Evolutionary conservation across 495 filamentous ascomycete genomes (phyloP).

Genomic region (Pyronema omphalodes): DNA sequence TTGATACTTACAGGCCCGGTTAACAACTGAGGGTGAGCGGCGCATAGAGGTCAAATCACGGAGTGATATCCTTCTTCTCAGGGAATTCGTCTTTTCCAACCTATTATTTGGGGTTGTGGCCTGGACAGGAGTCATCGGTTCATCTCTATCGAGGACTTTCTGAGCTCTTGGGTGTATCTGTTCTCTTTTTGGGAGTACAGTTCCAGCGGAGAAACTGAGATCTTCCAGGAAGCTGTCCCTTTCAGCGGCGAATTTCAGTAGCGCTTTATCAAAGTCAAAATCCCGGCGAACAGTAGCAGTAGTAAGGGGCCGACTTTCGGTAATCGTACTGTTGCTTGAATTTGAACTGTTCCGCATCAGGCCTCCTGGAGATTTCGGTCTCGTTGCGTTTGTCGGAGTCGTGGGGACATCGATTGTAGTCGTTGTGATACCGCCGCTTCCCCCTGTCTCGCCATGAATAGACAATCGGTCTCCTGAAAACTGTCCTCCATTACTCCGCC

Average conservation of each 20-base stretch:
- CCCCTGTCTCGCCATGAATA: not conserved
- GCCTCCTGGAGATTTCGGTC: not conserved
- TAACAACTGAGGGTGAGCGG: constrained; percentile 59
- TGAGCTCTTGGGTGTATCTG: constrained; percentile 61
- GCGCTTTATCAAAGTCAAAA: constrained; percentile 80
- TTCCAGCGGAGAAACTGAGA: constrained; percentile 73
- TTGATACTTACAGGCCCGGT: constrained; percentile 23
- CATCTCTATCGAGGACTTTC: constrained; percentile 63
- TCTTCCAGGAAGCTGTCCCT: constrained; percentile 87
- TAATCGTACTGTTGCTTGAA: constrained; percentile 28
- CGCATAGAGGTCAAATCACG: constrained; percentile 90
- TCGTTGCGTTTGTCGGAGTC: too few species aligned
- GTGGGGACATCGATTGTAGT: not conserved
- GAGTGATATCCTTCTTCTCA: constrained; percentile 48
- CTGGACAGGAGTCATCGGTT: constrained; percentile 5
- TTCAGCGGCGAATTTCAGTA: constrained; percentile 86
- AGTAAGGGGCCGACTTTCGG: constrained; percentile 19
- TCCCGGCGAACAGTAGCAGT: constrained; percentile 30
- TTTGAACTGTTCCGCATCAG: constrained; percentile 22
- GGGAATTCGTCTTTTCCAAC: constrained; percentile 28
- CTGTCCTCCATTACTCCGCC: constrained; percentile 10
- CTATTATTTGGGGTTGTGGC: not conserved
- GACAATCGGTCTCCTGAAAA: constrained; percentile 3
- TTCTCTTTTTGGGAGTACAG: constrained; percentile 49
- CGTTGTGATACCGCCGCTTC: not conserved